phyloP scores from a whole-genome alignment of 2,329 filamentous ascomycete genomes.

The Fusarium sp. region DNA sequence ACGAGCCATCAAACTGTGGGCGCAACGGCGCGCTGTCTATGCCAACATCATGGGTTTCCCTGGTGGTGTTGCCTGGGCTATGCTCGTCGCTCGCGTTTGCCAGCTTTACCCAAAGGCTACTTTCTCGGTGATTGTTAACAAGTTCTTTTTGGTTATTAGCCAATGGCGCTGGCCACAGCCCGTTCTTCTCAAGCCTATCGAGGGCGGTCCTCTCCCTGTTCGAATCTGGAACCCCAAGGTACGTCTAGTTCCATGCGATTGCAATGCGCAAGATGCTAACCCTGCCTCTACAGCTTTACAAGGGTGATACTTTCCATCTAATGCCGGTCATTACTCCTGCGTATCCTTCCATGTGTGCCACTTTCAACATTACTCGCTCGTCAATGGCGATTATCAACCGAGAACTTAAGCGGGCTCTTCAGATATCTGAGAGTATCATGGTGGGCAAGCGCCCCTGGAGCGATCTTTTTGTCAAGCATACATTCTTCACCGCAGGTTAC shows the following conservation, averaged over 20 bases:
- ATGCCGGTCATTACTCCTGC: slow-evolving; percentile 99
- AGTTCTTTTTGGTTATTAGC: slow-evolving; percentile 93
- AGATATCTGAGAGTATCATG: slow-evolving; percentile 85
- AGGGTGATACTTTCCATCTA: slow-evolving; percentile 83
- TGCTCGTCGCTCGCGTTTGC: slow-evolving; percentile 95
- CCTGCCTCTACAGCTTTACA: slow-evolving; percentile 70
- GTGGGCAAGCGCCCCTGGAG: slow-evolving; percentile 82
- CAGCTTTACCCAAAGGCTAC: slow-evolving; percentile 95
- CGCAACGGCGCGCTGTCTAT: slow-evolving; percentile 90
- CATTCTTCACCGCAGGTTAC: slow-evolving; percentile 92
- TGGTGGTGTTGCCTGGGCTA: slow-evolving; percentile 97
- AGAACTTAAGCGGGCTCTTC: slow-evolving; percentile 81
- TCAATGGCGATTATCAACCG: slow-evolving; percentile 86
- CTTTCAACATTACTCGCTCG: slow-evolving; percentile 90
- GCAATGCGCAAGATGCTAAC: background rate
- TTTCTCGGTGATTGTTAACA: slow-evolving; percentile 86
- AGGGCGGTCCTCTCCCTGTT: slow-evolving; percentile 82
- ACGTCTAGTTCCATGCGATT: slow-evolving; percentile 27
- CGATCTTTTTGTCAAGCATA: slow-evolving; percentile 88
- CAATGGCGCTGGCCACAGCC: slow-evolving; percentile 95
- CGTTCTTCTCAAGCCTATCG: slow-evolving; percentile 89
- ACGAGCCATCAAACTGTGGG: slow-evolving; percentile 96
- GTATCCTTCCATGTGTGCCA: slow-evolving; percentile 97
- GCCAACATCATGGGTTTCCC: slow-evolving; percentile 97
- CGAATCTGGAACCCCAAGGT: slow-evolving; percentile 96